Evolutionary conservation across 257 asterid species (phyloP), one percentile per base, ranked within the genome.

Genomic region (Orobanche coerulescens): DNA sequence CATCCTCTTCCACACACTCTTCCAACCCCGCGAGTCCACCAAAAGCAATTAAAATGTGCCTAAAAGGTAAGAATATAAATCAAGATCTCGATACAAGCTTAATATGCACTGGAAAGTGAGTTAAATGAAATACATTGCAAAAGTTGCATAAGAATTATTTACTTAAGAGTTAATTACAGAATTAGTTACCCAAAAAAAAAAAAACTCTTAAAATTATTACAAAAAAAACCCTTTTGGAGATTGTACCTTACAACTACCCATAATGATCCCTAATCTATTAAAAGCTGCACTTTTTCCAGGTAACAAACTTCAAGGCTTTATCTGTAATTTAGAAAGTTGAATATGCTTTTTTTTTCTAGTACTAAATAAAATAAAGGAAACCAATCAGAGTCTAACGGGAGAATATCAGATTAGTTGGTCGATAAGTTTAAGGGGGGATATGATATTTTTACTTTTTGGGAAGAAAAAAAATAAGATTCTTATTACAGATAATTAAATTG

Each of bases 11-110:
- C 6, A 93, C 83, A 37, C 98, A 84, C 75, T 93, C 98, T 66
- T 93, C 99, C 79, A 93, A 68, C 51, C 99, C 97, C 28, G 98
- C 95, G 28, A 93, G 96, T 52, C 98, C 98, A 69, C 98, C 98
- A 61, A 93, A 93, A 73, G 97, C 94, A 69, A 89, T 89, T 76
- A 93, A 75, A 39, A 93, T 87, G 83, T 93, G 97, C 86, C 93
- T 86, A 75, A 48, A 65, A 28, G n/a, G 60, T 36, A 24, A 15
- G n/a, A n/a, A 1, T 33, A 50, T 43, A 5, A 53, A 42, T 39
- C 36, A 14, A 18, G 54, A 44, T 22, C 49, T 11, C 37, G 48
- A 49, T 20, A 54, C 12, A 34, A 13, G 59, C 24, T 36, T 4
- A 4, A 55, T 20, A 58, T n/a, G 22, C 26, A 53, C 20, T 53